These are phyloP conservation scores for Baudoinia panamericana DNA, from an alignment of 495 filamentous ascomycete species.

Conservation along the genomic window DNA sequence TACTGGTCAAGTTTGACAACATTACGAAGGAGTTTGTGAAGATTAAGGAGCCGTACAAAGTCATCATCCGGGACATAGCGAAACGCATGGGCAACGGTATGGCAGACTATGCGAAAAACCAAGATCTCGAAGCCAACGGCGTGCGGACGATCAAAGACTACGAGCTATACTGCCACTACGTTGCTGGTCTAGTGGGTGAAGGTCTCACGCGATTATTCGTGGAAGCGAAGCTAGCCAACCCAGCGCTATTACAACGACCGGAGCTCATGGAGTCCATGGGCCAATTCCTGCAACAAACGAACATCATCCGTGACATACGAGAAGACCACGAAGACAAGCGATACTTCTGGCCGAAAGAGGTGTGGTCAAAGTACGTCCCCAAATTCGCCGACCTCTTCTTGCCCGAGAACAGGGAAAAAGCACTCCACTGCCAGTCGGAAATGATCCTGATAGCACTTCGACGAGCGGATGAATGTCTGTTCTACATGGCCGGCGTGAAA, in stretches of 20 bases:
- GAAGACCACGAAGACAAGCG: conserved; percentile 79
- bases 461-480: conserved; percentile 85
- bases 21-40: conserved; percentile 80
- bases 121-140: conserved; percentile 60
- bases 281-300: conserved; percentile 92
- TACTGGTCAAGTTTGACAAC: conserved; percentile 81
- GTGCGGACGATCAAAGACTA: conserved; percentile 80
- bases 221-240: conserved; percentile 74
- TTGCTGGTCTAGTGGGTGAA: conserved; percentile 92
- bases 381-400: conserved; percentile 84
- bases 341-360: conserved; percentile 81
- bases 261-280: conserved; percentile 90
- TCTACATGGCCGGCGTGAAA: conserved; percentile 89
- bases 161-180: conserved; percentile 93
- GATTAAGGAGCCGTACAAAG: conserved; percentile 70
- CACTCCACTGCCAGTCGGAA: conserved; percentile 80
- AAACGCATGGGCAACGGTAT: conserved; percentile 95
- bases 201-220: conserved; percentile 86
- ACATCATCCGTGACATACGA: conserved; percentile 89
- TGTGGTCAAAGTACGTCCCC: conserved; percentile 89
- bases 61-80: conserved; percentile 87
- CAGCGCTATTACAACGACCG: conserved; percentile 61
- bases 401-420: conserved; percentile 62
- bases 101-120: conserved; percentile 84
- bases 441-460: conserved; percentile 83